Conservation (phyloP, 768 basidiomycete species). For the Exidia glandulosa region DNA sequence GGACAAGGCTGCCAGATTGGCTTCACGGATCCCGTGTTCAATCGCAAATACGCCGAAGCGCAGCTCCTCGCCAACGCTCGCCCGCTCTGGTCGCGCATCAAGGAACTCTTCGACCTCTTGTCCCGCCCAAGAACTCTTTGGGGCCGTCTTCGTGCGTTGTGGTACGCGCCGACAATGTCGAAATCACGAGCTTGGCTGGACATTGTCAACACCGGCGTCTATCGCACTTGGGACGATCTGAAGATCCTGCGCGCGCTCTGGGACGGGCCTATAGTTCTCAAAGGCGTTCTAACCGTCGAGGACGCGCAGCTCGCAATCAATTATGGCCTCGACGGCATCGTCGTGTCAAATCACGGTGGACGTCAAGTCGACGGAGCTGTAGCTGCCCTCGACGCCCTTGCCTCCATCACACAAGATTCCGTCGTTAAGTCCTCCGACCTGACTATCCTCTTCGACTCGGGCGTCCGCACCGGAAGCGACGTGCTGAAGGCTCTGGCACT, state of each 20-base stretch:
- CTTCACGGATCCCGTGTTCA: conserved; percentile 68
- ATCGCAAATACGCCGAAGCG: not conserved
- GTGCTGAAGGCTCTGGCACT: conserved; percentile 51
- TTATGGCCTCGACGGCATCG: conserved; percentile 53
- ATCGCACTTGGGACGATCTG: conserved; percentile 61
- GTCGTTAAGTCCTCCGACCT: conserved; percentile 47
- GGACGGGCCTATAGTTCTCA: conserved; percentile 68
- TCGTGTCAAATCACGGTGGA: conserved; percentile 67
- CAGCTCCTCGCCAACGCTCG: not conserved
- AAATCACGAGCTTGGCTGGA: not conserved
- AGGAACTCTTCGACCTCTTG: not conserved
- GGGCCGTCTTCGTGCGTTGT: not conserved
- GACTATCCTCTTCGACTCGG: conserved; percentile 56
- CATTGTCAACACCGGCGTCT: conserved; percentile 42
- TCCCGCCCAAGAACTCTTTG: not conserved
- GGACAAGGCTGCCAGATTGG: conserved; percentile 55
- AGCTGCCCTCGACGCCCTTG: conserved; percentile 60
- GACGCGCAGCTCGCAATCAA: conserved; percentile 65
- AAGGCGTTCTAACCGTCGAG: conserved; percentile 61
- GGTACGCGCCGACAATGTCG: not conserved
- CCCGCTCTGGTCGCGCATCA: not conserved
- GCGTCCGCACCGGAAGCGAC: conserved; percentile 75
- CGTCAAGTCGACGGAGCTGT: conserved; percentile 60
- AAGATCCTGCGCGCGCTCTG: conserved; percentile 58
- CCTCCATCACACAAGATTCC: conserved; percentile 51